A percentile compares a stretch with the other conserved stretches of the same genome.
Conservation (phyloP, 495 filamentous ascomycete genomes). For the Aspergillus coremiiformis region DNA sequence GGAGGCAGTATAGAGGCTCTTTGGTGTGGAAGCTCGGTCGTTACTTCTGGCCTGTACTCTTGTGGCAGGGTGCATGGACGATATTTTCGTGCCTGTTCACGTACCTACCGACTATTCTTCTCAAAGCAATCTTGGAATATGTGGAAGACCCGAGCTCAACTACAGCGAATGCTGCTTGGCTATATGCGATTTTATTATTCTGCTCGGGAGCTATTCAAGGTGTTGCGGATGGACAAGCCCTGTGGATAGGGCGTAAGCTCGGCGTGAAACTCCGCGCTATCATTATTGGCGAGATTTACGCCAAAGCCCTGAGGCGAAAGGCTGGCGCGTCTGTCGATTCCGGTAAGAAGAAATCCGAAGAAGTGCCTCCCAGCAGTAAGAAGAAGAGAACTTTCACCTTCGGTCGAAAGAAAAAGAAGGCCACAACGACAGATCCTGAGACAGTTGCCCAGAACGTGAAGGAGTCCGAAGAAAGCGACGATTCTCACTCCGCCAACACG, state of each 20-base stretch:
- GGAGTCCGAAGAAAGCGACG: constrained; percentile 31
- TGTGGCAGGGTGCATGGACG: constrained; percentile 76
- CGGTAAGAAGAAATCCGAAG: constrained; percentile 37
- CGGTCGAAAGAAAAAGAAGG: constrained; percentile 55
- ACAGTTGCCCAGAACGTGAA: constrained; percentile 28
- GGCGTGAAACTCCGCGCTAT: constrained; percentile 89
- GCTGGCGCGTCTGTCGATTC: constrained; percentile 64
- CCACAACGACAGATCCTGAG: constrained; percentile 24
- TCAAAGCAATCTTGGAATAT: constrained; percentile 87
- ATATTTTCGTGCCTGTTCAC: constrained; percentile 69
- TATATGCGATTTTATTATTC: constrained; percentile 87
- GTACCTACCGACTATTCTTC: constrained; percentile 83
- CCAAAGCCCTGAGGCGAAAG: constrained; percentile 90
- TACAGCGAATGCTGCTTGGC: constrained; percentile 87
- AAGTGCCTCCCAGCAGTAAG: constrained; percentile 30
- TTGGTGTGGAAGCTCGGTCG: constrained; percentile 74
- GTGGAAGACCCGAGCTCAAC: constrained; percentile 74
- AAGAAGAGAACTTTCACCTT: constrained; percentile 49
- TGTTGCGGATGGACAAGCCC: constrained; percentile 73
- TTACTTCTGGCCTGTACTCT: constrained; percentile 71
- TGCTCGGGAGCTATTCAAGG: constrained; percentile 71
- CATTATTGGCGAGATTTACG: constrained; percentile 95
- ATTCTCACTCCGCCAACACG: constrained; percentile 73
- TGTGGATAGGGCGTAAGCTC: constrained; percentile 89
- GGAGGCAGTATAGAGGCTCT: constrained; percentile 73